These are phyloP conservation scores for Pluteus cervinus DNA, from an alignment of 768 basidiomycete species.

Conservation along the genomic window DNA sequence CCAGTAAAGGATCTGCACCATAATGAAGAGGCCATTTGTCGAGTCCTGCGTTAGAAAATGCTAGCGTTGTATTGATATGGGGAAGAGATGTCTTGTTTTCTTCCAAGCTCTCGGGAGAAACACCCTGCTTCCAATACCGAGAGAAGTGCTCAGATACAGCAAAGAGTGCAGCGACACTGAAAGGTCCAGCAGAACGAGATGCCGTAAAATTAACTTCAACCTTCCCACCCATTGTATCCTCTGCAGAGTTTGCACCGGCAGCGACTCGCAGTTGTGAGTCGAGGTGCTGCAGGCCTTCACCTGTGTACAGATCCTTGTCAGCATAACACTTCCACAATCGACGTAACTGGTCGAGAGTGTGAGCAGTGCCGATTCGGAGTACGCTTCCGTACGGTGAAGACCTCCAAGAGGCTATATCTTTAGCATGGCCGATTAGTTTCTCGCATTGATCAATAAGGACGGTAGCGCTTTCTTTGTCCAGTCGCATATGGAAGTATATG, in stretches of 20 bases:
- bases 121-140: conserved; percentile 36
- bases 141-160: conserved; percentile 16
- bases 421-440: conserved; percentile 27
- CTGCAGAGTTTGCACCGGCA: conserved; percentile 15
- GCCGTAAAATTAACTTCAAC: conserved; percentile 4
- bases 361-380: conserved; percentile 30
- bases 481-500: conserved; percentile 42
- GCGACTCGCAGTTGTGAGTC: no score
- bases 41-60: conserved; percentile 31
- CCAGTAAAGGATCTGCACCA: conserved; percentile 32
- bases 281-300: no score
- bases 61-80: conserved; percentile 43
- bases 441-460: conserved; percentile 32
- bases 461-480: conserved; percentile 29
- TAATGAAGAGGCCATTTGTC: conserved; percentile 39
- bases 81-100: conserved; percentile 18
- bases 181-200: conserved; percentile 31
- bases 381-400: conserved; percentile 28
- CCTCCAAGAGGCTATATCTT: conserved; percentile 31
- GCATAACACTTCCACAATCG: conserved; percentile 33
- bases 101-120: conserved; percentile 19
- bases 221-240: conserved; percentile 14
- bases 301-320: conserved; percentile 17
- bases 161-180: conserved; percentile 12
- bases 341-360: conserved; percentile 32